Evolutionary conservation across 306 rosid genomes (phyloP), one percentile per base, ranked within the genome.

Genomic region (Cucurbita ficifolia): DNA sequence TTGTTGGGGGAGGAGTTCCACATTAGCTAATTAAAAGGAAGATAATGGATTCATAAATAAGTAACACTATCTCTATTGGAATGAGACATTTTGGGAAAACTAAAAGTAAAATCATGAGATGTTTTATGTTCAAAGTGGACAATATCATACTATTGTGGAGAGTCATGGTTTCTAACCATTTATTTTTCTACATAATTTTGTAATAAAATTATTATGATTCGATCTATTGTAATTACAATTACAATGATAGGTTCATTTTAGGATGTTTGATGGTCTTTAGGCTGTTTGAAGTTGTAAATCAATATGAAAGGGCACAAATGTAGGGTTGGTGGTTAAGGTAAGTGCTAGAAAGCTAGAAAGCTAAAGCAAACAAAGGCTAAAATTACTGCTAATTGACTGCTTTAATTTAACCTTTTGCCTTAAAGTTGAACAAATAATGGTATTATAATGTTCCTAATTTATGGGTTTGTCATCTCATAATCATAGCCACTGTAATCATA

Each of bases 331-430:
- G 19, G 56, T 46, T 68, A 49, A 22, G 56, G 53, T 22, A 45
- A 62, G 40, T 68, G 70, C 50, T 63, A 39, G 49, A 63, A 63
- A 63, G 70, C 14, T 8, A 63, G 40, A 29, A 29, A 29, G 33
- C 33, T 29, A 29, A 68, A 68, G n/a, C 42, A 6, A 68, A 68
- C 56, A 21, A 68, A 68, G 73, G 73, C 40, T 43, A 46, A 46
- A 68, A 45, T 68, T 68, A 46, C 38, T 68, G 40, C 56, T 14
- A 46, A 68, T 45, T 46, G 53, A 42, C 3, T 10, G 7, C 43
- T 1, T 65, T 19, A 42, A 65, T 68, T 68, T 46, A 3, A 22
- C 21, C 0, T 68, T 68, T 68, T 68, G 13, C 40, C 2, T 68
- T 68, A 68, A 68, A 67, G 54, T 18, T 43, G 54, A 21, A 21